Percentiles rank a stretch among this genome's conserved stretches.
phyloP scores from a whole-genome alignment of 768 basidiomycete species.

The Baorangia bicolor region DNA sequence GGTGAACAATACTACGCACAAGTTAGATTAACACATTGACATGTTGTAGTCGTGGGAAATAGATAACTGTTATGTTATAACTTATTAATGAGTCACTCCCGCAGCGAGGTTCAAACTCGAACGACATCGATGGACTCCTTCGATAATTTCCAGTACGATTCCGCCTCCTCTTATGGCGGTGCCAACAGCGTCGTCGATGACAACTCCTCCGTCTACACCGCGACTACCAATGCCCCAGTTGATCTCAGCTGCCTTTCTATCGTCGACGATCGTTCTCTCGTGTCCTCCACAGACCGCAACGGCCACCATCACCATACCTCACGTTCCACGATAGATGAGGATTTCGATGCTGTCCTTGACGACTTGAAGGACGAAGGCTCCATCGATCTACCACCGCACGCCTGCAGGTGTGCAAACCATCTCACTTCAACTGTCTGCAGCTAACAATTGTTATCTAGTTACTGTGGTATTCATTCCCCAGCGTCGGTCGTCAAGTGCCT shows the following conservation, averaged over 20 bases:
- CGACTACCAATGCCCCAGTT: slow-evolving; percentile 57
- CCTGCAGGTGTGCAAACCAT: slow-evolving; percentile 74
- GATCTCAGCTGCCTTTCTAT: slow-evolving; percentile 70
- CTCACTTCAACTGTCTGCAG: slow-evolving; percentile 1
- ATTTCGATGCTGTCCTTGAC: slow-evolving; percentile 87
- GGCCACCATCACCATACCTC: slow-evolving; percentile 37
- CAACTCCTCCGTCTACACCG: slow-evolving; percentile 78
- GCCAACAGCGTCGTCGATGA: slow-evolving; percentile 71
- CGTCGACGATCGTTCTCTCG: slow-evolving; percentile 56
- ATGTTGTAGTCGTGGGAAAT: slow-evolving; percentile 24
- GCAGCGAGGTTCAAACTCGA: slow-evolving; percentile 5
- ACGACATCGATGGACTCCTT: slow-evolving; percentile 67
- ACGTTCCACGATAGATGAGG: slow-evolving; percentile 60
- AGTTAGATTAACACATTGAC: background rate
- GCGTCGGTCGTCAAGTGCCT: slow-evolving; percentile 96
- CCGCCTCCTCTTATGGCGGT: slow-evolving; percentile 76
- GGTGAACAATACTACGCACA: too few species aligned
- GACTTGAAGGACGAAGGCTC: slow-evolving; percentile 81
- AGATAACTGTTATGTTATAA: slow-evolving; percentile 20
- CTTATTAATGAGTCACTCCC: background rate
- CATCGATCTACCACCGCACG: slow-evolving; percentile 85
- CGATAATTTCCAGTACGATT: slow-evolving; percentile 84
- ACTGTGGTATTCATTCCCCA: slow-evolving; percentile 97
- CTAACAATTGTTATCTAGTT: slow-evolving; percentile 48
- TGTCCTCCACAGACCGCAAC: slow-evolving; percentile 39